These are phyloP conservation scores for Diaporthe sp. DNA, from an alignment of 2,329 filamentous ascomycete species.

Conservation along the genomic window DNA sequence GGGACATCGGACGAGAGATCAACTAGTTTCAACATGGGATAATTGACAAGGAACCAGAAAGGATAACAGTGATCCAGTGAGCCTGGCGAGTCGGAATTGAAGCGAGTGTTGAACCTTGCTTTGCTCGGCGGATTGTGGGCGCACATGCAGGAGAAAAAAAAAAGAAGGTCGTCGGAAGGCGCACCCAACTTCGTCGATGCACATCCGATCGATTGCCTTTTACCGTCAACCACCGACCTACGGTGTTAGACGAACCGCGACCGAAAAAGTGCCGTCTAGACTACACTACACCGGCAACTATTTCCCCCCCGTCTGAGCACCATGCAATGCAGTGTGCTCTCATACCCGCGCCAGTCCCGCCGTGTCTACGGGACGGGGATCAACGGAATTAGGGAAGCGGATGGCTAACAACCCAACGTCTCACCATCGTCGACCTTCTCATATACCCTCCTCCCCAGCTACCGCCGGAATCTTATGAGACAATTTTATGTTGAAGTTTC, in stretches of 20 bases:
- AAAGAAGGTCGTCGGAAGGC: conserved; percentile 8
- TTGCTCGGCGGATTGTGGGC: background rate
- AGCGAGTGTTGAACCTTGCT: conserved; percentile 13
- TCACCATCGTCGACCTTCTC: conserved; percentile 3
- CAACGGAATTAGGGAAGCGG: background rate
- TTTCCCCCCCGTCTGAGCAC: background rate
- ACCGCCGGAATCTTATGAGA: background rate
- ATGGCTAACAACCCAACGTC: conserved; percentile 18
- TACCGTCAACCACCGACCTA: background rate
- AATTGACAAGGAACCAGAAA: background rate
- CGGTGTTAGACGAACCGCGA: conserved; percentile 1
- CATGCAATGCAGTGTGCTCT: background rate
- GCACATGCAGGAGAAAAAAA: background rate
- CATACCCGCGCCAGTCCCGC: background rate
- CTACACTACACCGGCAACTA: background rate
- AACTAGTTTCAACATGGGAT: background rate
- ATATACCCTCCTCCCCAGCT: conserved; percentile 25
- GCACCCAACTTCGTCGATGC: background rate
- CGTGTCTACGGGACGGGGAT: background rate
- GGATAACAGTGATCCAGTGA: background rate
- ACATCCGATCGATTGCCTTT: conserved; percentile 25
- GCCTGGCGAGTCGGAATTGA: conserved; percentile 10
- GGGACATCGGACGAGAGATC: background rate
- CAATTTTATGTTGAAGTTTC: background rate
- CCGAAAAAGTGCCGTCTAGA: conserved; percentile 5